A percentile compares a stretch with the other conserved stretches of the same genome.
Conservation (phyloP, 306 rosid species). For the Senna tora region DNA sequence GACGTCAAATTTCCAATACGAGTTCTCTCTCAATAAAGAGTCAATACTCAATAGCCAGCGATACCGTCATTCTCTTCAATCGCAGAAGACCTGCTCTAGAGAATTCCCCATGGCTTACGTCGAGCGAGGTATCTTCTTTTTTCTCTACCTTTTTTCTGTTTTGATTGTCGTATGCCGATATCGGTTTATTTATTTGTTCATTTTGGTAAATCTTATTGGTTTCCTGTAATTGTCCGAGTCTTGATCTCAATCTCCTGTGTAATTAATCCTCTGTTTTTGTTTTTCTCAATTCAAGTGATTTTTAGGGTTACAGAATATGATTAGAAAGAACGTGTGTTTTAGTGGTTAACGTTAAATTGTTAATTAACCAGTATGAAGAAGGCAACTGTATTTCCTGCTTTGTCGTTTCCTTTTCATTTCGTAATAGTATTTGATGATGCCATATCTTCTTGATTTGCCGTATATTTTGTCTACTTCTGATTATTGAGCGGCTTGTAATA, state of each 20-base stretch:
- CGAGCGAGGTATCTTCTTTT: constrained; percentile 48
- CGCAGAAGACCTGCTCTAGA: constrained; percentile 15
- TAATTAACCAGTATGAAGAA: background rate
- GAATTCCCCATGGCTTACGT: constrained; percentile 54
- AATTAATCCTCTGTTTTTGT: background rate
- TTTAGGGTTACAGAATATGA: background rate
- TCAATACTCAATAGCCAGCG: constrained; percentile 3
- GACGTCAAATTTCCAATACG: background rate
- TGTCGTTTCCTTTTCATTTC: background rate
- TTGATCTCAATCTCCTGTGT: background rate
- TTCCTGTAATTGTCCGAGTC: background rate
- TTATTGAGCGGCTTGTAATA: background rate
- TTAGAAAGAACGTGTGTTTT: background rate
- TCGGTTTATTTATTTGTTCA: background rate
- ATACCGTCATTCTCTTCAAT: constrained; percentile 10
- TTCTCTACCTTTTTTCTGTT: background rate
- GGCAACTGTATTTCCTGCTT: background rate
- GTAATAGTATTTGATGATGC: background rate
- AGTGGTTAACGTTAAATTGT: background rate
- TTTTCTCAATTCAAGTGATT: background rate
- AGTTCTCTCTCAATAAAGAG: background rate
- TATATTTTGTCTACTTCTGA: background rate
- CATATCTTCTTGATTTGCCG: background rate
- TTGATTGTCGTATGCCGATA: background rate
- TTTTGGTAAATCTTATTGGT: background rate